Base-by-base conservation (phyloP, 345 rosid genomes). In the Excoecaria cochinchinensis region DNA sequence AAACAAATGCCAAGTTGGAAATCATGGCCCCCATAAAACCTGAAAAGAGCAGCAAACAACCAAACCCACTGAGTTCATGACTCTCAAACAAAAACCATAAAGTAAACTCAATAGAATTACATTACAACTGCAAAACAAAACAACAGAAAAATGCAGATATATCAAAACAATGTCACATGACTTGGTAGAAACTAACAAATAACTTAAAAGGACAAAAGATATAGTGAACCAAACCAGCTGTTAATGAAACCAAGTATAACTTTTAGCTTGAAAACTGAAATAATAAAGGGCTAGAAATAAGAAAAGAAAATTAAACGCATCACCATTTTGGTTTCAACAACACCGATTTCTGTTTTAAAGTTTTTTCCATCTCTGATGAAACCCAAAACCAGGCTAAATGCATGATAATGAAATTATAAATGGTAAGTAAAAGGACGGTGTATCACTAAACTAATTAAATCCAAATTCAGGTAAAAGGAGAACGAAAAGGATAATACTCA, bases 21-120 rank as follows among this genome's bases (percentile, higher is more conserved):
- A 94, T 92, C 98, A 94, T 94, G 25, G 98, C 97, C 67, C 99
- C 99, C 99, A 95, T 93, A 69, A 95, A 95, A 80, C 97, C 83
- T 81, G 83, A 77, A 80, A 60, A 7, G 21, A 55, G 69, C 59
- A 63, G 52, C 53, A 59, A 72, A 50, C 59, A 57, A 69, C 4
- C 25, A 59, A 31, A 55, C 24, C 61, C 17, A 51, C 7, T 19
- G 46, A 60, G 51, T 46, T 44, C 74, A 80, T 50, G 14, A 62
- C 48, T 19, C 68, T 6, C n/a, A 21, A 64, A 76, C 24, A 40
- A 47, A 52, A 46, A 10, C 31, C 69, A n/a, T 22, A 62, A 31
- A 79, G 10, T 16, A 60, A 56, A 47, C 42, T 4, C 5, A 58
- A 31, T 51, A 13, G 73, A 58, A 67, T 70, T 44, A 59, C 60